A percentile compares a stretch with the other conserved stretches of the same genome.
Conservation (phyloP, 1,139 yeast genomes). For the Candida albicans region DNA sequence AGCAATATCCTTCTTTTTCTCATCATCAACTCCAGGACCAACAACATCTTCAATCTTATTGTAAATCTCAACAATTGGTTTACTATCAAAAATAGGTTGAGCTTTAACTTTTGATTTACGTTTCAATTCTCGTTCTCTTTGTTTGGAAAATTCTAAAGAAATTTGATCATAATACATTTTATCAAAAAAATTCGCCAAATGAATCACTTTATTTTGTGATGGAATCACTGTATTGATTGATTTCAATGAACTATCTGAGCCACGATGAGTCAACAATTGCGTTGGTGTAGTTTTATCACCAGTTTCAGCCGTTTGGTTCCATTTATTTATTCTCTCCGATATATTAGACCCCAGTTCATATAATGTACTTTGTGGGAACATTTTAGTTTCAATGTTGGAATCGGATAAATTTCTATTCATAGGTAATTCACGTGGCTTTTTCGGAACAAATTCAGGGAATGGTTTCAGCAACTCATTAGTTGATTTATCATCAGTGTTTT, state of each 20-base stretch:
- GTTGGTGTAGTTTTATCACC: conserved; percentile 1
- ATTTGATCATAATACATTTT: conserved; percentile 78
- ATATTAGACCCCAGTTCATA: conserved; percentile 15
- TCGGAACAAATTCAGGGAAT: conserved; percentile 9
- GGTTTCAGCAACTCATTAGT: conserved; percentile 3
- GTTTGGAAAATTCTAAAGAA: conserved; percentile 82
- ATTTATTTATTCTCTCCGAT: conserved; percentile 16
- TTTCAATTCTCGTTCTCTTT: conserved; percentile 74
- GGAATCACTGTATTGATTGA: conserved; percentile 12
- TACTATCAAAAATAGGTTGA: conserved; percentile 70
- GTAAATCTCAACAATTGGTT: conserved; percentile 89
- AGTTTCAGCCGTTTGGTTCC: conserved; percentile 15
- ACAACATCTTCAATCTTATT: conserved; percentile 90
- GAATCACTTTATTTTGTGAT: conserved; percentile 48
- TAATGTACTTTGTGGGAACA: conserved; percentile 12
- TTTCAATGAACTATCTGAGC: conserved; percentile 11
- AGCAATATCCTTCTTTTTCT: conserved; percentile 12
- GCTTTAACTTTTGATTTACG: conserved; percentile 70
- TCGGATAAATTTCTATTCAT: conserved; percentile 8
- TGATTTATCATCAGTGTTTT: conserved; percentile 6
- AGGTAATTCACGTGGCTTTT: conserved; percentile 6
- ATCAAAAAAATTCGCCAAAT: conserved; percentile 68
- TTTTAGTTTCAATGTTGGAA: conserved; percentile 13
- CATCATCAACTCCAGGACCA: conserved; percentile 29
- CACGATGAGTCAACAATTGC: conserved; percentile 9